Conservation (phyloP, 106 monocot species). For the Phalaenopsis aphrodite region DNA sequence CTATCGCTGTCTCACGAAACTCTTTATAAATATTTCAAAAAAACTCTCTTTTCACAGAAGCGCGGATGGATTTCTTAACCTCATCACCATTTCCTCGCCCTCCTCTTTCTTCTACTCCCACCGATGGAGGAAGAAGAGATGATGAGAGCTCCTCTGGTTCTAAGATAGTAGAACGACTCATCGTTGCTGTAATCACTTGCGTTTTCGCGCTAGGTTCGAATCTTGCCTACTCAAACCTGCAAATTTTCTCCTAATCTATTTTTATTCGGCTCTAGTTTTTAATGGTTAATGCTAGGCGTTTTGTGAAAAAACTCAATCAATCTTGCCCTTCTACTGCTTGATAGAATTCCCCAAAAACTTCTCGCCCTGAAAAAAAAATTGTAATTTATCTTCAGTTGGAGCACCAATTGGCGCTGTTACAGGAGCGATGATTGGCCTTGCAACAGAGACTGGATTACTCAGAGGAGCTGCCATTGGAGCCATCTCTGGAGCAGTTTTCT, state of each 20-base stretch:
- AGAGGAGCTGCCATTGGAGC: conserved; percentile 84
- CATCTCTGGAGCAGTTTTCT: conserved; percentile 87
- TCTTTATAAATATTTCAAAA: conserved; percentile 6
- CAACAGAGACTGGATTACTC: conserved; percentile 73
- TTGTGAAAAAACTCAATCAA: not conserved
- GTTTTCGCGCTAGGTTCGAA: conserved; percentile 44
- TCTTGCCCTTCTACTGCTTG: not conserved
- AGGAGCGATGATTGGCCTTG: conserved; percentile 67
- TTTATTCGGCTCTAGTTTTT: not conserved
- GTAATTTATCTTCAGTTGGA: conserved; percentile 45
- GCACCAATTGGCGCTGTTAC: conserved; percentile 62
- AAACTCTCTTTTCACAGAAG: not conserved
- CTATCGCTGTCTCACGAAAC: not conserved
- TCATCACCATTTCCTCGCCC: not conserved
- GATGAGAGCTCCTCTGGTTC: conserved; percentile 15
- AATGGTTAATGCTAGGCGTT: not conserved
- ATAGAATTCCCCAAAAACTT: not conserved
- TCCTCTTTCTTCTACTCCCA: not conserved
- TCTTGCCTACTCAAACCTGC: not conserved
- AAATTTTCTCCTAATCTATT: not conserved
- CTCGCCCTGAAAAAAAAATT: not conserved
- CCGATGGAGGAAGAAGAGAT: not conserved
- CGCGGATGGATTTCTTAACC: not conserved
- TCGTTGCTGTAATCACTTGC: conserved; percentile 39
- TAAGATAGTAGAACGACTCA: conserved; percentile 19